A percentile compares a stretch with the other conserved stretches of the same genome.
phyloP scores from a whole-genome alignment of 129 eudicot species.

The Deinandra increscens region DNA sequence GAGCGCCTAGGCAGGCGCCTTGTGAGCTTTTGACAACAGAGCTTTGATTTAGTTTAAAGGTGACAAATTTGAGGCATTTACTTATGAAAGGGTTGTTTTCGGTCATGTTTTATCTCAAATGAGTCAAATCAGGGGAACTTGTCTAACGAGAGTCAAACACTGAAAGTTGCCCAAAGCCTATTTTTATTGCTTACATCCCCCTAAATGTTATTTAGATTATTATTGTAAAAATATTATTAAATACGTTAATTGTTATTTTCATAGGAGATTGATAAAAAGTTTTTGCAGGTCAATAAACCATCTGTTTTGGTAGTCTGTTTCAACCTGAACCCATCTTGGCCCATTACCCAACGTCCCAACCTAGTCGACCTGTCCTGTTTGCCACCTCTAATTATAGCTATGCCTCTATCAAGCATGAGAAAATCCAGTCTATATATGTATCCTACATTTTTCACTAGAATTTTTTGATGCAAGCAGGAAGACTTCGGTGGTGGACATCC shows the following conservation, averaged over 20 bases:
- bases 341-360: no score
- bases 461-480: constrained; percentile 55
- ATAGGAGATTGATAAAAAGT: no score
- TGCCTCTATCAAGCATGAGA: no score
- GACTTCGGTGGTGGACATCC: constrained; percentile 99
- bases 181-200: not conserved
- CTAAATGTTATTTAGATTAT: not conserved
- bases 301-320: no score
- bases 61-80: not conserved
- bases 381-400: not conserved
- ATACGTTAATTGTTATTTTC: not conserved
- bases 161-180: not conserved
- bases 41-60: constrained; percentile 3
- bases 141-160: not conserved
- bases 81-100: not conserved
- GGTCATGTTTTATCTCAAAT: not conserved
- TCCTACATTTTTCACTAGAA: not conserved
- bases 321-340: no score
- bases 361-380: not conserved
- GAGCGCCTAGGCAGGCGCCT: no score
- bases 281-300: no score
- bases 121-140: not conserved
- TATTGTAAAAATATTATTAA: not conserved
- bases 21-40: no score
- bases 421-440: not conserved